Evolutionary conservation across 2,329 filamentous ascomycete species (phyloP).

Genomic region (Colletotrichum acutatum): DNA sequence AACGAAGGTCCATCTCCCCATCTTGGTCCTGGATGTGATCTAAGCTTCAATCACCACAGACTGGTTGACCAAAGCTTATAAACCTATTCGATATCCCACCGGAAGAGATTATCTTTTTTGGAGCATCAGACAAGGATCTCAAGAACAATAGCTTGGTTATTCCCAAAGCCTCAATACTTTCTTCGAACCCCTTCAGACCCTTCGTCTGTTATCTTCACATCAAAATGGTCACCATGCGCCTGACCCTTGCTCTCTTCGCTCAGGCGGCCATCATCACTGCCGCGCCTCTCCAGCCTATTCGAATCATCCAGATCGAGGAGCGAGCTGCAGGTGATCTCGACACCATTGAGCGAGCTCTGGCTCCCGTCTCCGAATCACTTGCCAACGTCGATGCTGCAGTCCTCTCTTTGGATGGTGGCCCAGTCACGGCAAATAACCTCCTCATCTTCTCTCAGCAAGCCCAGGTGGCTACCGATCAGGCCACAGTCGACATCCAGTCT

Average conservation of each 20-base stretch:
- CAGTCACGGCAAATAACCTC: constrained; percentile 30
- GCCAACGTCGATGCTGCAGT: constrained; percentile 22
- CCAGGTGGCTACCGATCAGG: constrained; percentile 34
- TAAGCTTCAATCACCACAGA: background rate
- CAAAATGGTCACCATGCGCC: constrained; percentile 15
- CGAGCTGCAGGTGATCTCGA: constrained; percentile 16
- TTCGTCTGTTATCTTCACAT: constrained; percentile 14
- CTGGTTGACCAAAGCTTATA: constrained; percentile 26
- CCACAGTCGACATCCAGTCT: constrained; percentile 41
- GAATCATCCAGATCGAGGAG: background rate
- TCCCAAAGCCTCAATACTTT: constrained; percentile 11
- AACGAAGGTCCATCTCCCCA: background rate
- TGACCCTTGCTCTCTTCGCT: constrained; percentile 26
- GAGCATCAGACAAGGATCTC: constrained; percentile 31
- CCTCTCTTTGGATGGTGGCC: constrained; percentile 20
- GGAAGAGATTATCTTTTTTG: background rate
- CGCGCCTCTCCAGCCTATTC: background rate
- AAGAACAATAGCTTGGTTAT: constrained; percentile 27
- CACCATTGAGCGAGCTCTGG: constrained; percentile 19
- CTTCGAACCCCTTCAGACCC: constrained; percentile 13
- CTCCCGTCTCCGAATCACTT: constrained; percentile 20
- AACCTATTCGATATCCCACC: constrained; percentile 28
- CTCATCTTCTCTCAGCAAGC: constrained; percentile 25
- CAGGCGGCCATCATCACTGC: constrained; percentile 24
- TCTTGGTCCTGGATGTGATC: background rate